Percentiles rank a stretch among this genome's conserved stretches.
These are phyloP conservation scores for Scutellaria minor DNA, from an alignment of 257 asterid genomes.

Conservation along the genomic window DNA sequence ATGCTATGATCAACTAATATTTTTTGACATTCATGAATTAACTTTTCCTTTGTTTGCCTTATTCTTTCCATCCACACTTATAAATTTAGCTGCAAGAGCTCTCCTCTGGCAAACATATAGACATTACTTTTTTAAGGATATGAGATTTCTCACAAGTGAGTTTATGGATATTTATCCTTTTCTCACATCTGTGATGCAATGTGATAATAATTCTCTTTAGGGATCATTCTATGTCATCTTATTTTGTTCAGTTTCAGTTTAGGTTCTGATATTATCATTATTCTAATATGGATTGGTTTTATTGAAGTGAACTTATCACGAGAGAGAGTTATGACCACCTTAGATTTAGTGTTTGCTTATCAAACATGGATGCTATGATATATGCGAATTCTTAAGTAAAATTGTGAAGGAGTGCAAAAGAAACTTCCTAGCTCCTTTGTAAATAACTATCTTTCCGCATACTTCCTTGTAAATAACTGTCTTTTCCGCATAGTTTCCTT, in stretches of 20 bases:
- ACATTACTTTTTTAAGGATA: constrained; percentile 8
- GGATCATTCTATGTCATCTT: not conserved
- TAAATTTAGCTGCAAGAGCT: not conserved
- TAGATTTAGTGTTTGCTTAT: not conserved
- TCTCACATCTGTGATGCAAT: not conserved
- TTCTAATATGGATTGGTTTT: not conserved
- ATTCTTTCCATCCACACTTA: not conserved
- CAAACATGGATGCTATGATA: not conserved
- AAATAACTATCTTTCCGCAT: not conserved
- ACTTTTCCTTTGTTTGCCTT: too few relatives aligned
- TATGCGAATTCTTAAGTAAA: not conserved
- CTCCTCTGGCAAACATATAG: not conserved
- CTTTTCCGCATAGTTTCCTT: not conserved
- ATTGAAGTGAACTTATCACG: constrained; percentile 7
- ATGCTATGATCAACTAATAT: not conserved
- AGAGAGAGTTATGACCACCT: constrained; percentile 1
- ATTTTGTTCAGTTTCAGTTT: not conserved
- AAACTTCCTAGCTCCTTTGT: not conserved
- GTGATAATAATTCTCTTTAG: constrained; percentile 5
- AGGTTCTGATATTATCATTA: not conserved
- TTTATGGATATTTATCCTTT: not conserved
- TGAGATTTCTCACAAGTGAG: not conserved
- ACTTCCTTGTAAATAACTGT: not conserved
- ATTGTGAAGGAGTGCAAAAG: not conserved
- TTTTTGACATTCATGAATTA: too few relatives aligned